Percentiles rank a stretch among this genome's conserved stretches.
Evolutionary conservation across 495 filamentous ascomycete genomes (phyloP).

Genomic region (Aspergillus ellipticus): DNA sequence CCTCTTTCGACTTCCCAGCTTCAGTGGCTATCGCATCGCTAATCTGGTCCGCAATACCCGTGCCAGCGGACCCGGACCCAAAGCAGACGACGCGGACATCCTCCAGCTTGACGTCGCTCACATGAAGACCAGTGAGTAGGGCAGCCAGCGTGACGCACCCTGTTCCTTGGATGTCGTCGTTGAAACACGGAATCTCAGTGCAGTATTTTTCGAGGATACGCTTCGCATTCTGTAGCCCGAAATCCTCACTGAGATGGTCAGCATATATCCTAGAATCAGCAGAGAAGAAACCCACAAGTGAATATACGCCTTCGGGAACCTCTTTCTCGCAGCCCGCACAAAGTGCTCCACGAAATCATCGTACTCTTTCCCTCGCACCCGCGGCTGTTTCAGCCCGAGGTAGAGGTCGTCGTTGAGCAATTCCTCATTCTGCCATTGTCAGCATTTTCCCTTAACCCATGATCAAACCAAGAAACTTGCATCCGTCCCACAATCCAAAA

Average conservation of each 20-base stretch:
- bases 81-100: constrained; percentile 72
- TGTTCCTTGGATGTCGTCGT: constrained; percentile 87
- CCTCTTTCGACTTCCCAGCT: constrained; percentile 60
- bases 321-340: constrained; percentile 59
- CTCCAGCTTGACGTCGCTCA: constrained; percentile 60
- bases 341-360: constrained; percentile 76
- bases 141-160: constrained; percentile 83
- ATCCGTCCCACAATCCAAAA: constrained; percentile 85
- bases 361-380: constrained; percentile 69
- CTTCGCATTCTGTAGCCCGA: constrained; percentile 55
- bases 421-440: constrained; percentile 55
- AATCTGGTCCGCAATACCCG: constrained; percentile 81
- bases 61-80: constrained; percentile 82
- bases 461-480: constrained; percentile 27
- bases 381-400: constrained; percentile 64
- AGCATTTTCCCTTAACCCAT: too few relatives aligned
- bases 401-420: constrained; percentile 80
- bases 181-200: constrained; percentile 75
- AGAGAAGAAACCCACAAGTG: constrained; percentile 59
- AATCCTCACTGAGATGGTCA: constrained; percentile 46
- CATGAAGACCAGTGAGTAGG: constrained; percentile 67
- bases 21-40: constrained; percentile 71
- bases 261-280: too few relatives aligned
- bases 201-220: constrained; percentile 73
- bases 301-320: constrained; percentile 77